Evolutionary conservation across 345 rosid species (phyloP).

Genomic region (Trapa incisa): DNA sequence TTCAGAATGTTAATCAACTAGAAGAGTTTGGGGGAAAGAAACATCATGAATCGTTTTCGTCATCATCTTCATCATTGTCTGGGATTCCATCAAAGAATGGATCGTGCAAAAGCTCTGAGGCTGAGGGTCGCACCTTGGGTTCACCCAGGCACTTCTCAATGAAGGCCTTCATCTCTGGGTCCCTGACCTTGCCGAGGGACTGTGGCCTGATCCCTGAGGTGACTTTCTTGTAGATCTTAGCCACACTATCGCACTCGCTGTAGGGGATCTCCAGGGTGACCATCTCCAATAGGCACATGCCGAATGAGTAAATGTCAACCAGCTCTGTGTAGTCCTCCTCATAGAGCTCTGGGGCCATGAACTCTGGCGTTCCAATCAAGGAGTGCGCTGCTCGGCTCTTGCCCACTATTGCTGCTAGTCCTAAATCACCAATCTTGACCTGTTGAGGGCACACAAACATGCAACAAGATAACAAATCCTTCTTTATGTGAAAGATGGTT

Average conservation of each 20-base stretch:
- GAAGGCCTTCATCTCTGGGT: slow-evolving; percentile 51
- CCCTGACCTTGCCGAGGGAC: slow-evolving; percentile 45
- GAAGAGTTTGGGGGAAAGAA: neutral
- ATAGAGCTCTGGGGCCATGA: slow-evolving; percentile 89
- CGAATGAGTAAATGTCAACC: slow-evolving; percentile 76
- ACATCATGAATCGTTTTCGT: slow-evolving; percentile 8
- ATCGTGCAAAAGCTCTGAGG: slow-evolving; percentile 52
- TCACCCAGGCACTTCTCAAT: slow-evolving; percentile 64
- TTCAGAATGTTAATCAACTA: neutral
- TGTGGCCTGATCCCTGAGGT: slow-evolving; percentile 54
- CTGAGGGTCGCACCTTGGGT: slow-evolving; percentile 56
- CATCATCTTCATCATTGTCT: slow-evolving; percentile 42
- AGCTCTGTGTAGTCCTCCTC: slow-evolving; percentile 72
- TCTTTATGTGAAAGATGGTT: neutral
- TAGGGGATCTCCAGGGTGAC: slow-evolving; percentile 68
- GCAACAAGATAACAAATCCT: neutral
- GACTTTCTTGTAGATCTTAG: slow-evolving; percentile 71
- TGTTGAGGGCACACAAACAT: slow-evolving; percentile 7
- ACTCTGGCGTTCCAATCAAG: slow-evolving; percentile 77
- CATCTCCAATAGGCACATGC: slow-evolving; percentile 82
- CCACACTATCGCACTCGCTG: slow-evolving; percentile 62
- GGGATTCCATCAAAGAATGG: slow-evolving; percentile 55
- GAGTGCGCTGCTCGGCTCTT: slow-evolving; percentile 69
- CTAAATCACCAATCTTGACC: slow-evolving; percentile 91
- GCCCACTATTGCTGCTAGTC: slow-evolving; percentile 67